Percentiles rank a stretch among this genome's conserved stretches.
phyloP scores from a whole-genome alignment of 2,329 filamentous ascomycete species.

The Xylariaceae sp. region DNA sequence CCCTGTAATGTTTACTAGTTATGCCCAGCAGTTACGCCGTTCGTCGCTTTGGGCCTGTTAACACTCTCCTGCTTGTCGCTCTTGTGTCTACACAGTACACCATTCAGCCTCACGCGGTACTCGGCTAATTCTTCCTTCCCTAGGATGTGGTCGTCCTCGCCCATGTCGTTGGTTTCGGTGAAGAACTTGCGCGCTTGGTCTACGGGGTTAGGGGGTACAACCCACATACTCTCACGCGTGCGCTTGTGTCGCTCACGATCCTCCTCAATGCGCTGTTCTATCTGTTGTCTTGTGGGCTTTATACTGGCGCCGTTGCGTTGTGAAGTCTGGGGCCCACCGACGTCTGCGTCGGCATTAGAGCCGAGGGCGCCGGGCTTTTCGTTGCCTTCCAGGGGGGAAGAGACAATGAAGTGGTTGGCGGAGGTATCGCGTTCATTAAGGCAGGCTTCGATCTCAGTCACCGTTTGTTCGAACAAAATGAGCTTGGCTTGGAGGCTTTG shows the following conservation, averaged over 20 bases:
- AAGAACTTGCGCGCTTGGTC: slow-evolving; percentile 76
- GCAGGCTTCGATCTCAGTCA: slow-evolving; percentile 74
- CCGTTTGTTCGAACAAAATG: slow-evolving; percentile 68
- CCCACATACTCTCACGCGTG: slow-evolving; percentile 88
- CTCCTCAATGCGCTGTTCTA: slow-evolving; percentile 95
- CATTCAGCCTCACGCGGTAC: slow-evolving; percentile 23
- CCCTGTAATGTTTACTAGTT: slow-evolving; percentile 9
- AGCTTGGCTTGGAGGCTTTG: slow-evolving; percentile 63
- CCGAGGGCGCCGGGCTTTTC: slow-evolving; percentile 30
- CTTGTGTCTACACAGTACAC: slow-evolving; percentile 8
- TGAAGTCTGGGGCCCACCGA: slow-evolving; percentile 28
- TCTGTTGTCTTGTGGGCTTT: slow-evolving; percentile 71
- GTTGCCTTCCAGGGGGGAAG: slow-evolving; percentile 43
- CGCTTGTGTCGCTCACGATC: slow-evolving; percentile 93
- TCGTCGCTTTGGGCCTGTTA: slow-evolving; percentile 11
- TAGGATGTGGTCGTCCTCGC: slow-evolving; percentile 76
- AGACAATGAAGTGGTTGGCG: slow-evolving; percentile 48
- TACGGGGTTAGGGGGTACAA: slow-evolving; percentile 59
- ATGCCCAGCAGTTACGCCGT: slow-evolving; percentile 13
- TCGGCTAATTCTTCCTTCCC: slow-evolving; percentile 65
- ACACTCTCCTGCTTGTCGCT: slow-evolving; percentile 3
- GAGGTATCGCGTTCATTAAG: slow-evolving; percentile 72
- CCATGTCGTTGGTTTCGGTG: slow-evolving; percentile 81
- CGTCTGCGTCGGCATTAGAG: slow-evolving; percentile 30
- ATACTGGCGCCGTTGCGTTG: slow-evolving; percentile 27